Evolutionary conservation across 345 rosid genomes (phyloP).

Genomic region (Arabis alpina): DNA sequence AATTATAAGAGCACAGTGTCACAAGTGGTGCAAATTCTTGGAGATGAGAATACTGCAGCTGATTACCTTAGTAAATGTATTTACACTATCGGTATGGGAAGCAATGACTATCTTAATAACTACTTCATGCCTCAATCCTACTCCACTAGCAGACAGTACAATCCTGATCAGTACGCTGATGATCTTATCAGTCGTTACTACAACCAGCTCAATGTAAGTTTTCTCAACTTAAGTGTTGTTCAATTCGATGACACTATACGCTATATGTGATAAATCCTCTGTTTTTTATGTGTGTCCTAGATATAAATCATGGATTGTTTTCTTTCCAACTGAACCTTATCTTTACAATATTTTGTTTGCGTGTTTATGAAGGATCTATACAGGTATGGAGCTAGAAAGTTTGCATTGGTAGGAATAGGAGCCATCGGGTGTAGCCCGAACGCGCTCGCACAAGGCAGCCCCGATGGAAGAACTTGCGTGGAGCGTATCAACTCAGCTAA

Average conservation of each 20-base stretch:
- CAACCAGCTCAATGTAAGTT: conserved; percentile 60
- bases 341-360: neutral
- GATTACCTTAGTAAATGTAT: conserved; percentile 67
- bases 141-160: conserved; percentile 55
- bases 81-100: conserved; percentile 75
- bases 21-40: conserved; percentile 64
- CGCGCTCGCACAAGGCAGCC: conserved; percentile 65
- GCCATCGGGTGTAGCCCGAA: conserved; percentile 91
- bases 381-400: conserved; percentile 79
- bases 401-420: conserved; percentile 78
- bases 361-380: conserved; percentile 55
- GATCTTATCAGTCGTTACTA: conserved; percentile 62
- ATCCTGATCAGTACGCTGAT: conserved; percentile 62
- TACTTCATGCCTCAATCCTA: conserved; percentile 83
- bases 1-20: conserved; percentile 67
- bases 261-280: conserved; percentile 8
- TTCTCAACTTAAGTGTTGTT: neutral
- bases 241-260: neutral
- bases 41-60: conserved; percentile 58
- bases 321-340: neutral
- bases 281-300: neutral
- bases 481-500: conserved; percentile 60
- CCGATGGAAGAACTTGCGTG: conserved; percentile 71
- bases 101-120: conserved; percentile 94
- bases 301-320: neutral